phyloP scores from a whole-genome alignment of 768 basidiomycete species.

The Cyclocybe cylindracea region DNA sequence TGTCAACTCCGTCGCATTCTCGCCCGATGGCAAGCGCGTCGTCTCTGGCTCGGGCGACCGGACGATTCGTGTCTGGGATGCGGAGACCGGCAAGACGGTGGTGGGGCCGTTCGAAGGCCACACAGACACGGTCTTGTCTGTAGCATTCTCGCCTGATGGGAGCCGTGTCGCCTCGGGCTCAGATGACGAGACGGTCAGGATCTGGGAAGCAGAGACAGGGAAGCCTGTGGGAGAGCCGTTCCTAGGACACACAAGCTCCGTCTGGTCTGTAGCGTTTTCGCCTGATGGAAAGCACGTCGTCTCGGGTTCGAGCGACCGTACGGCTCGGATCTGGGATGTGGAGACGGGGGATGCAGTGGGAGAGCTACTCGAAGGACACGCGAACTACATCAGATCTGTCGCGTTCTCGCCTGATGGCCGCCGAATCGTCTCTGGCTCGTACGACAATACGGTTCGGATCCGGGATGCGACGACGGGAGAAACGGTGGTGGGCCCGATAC shows the following conservation, averaged over 20 bases:
- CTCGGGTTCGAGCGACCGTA: slow-evolving; percentile 1
- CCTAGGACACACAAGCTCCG: slow-evolving; percentile 1
- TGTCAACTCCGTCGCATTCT: slow-evolving; percentile 8
- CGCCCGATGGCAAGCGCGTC: slow-evolving; percentile 2
- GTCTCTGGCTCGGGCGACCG: slow-evolving; percentile 3
- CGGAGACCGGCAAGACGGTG: slow-evolving; percentile 2
- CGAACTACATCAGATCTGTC: slow-evolving; percentile 1
- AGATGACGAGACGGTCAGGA: slow-evolving; percentile 1
- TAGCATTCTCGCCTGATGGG: slow-evolving; percentile 6
- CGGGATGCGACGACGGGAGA: neutral
- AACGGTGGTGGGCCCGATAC: too few species aligned
- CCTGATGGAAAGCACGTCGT: slow-evolving; percentile 7
- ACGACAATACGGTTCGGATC: neutral
- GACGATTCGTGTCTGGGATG: slow-evolving; percentile 12
- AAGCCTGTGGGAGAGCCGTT: neutral
- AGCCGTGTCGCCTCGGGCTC: slow-evolving; percentile 5
- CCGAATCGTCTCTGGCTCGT: neutral
- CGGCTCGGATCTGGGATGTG: slow-evolving; percentile 11
- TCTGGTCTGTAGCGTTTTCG: slow-evolving; percentile 4
- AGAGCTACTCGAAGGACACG: slow-evolving; percentile 1
- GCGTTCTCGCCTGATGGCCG: neutral
- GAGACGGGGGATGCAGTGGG: neutral
- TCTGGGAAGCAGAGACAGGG: slow-evolving; percentile 7
- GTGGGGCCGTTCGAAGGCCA: slow-evolving; percentile 7
- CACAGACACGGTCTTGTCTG: slow-evolving; percentile 2